Evolutionary conservation across 2,329 filamentous ascomycete species (phyloP).

Genomic region (Trichoderma semiorbis): DNA sequence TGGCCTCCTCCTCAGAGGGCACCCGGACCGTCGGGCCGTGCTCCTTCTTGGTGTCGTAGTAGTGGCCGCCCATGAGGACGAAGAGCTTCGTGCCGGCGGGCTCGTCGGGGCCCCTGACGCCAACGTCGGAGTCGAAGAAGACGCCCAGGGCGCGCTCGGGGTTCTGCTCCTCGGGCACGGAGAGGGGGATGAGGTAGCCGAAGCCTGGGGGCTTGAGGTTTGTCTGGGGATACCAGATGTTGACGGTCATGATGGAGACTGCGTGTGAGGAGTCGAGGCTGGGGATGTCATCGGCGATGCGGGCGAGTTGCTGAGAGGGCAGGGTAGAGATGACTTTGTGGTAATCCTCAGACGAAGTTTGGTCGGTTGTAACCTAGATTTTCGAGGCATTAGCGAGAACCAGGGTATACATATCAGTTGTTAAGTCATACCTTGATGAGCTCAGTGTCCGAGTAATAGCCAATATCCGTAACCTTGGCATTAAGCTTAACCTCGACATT

Average conservation of each 20-base stretch:
- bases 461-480: constrained; percentile 47
- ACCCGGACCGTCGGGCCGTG: constrained; percentile 21
- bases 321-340: constrained; percentile 66
- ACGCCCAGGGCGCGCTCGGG: constrained; percentile 84
- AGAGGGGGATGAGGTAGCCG: constrained; percentile 85
- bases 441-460: constrained; percentile 35
- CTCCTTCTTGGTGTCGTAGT: constrained; percentile 59
- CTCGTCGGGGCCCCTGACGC: constrained; percentile 48
- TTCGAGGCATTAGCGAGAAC: neutral
- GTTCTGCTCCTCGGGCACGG: constrained; percentile 67
- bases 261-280: constrained; percentile 54
- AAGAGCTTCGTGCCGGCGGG: constrained; percentile 77
- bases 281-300: constrained; percentile 40
- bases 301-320: constrained; percentile 44
- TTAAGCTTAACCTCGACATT: constrained; percentile 60
- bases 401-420: neutral
- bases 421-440: constrained; percentile 40
- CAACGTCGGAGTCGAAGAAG: constrained; percentile 76
- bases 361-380: constrained; percentile 22
- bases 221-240: constrained; percentile 73
- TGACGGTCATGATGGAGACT: constrained; percentile 87
- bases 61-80: constrained; percentile 92
- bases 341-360: constrained; percentile 32
- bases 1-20: constrained; percentile 63
- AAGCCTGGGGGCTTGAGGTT: constrained; percentile 68